phyloP scores from a whole-genome alignment of 1,284 basidiomycete genomes.

The Ganoderma lingzhi region DNA sequence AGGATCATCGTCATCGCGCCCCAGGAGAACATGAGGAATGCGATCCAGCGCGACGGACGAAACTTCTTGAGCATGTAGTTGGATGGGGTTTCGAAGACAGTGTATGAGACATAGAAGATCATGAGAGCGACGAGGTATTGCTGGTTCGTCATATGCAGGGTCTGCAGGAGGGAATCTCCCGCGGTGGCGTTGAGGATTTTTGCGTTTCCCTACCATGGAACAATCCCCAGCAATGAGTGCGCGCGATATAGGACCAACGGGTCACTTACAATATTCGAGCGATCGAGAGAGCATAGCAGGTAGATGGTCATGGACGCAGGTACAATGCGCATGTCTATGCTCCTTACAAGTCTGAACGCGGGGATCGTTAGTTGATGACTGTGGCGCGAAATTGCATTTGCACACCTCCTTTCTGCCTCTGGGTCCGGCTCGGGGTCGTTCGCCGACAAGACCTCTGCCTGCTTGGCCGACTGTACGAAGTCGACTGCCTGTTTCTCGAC shows the following conservation, averaged over 20 bases:
- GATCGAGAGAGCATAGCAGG: slow-evolving; percentile 47
- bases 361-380: background rate
- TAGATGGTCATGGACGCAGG: slow-evolving; percentile 46
- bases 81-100: slow-evolving; percentile 48
- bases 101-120: slow-evolving; percentile 49
- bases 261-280: slow-evolving; percentile 46
- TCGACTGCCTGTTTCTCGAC: slow-evolving; percentile 10
- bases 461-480: background rate
- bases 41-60: slow-evolving; percentile 45
- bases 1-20: slow-evolving; percentile 49
- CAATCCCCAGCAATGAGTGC: background rate
- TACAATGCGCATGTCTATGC: slow-evolving; percentile 40
- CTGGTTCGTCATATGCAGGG: slow-evolving; percentile 40
- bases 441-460: background rate
- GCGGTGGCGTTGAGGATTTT: slow-evolving; percentile 46
- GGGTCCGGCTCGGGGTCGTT: background rate
- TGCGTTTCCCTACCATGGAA: slow-evolving; percentile 43
- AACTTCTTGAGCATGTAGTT: slow-evolving; percentile 54
- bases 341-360: slow-evolving; percentile 33
- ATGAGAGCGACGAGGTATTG: slow-evolving; percentile 48
- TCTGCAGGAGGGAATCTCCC: slow-evolving; percentile 44
- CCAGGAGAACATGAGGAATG: slow-evolving; percentile 50
- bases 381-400: background rate
- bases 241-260: background rate
- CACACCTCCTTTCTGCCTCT: slow-evolving; percentile 15